These are phyloP conservation scores for Populus hybrid DNA, from an alignment of 441 rosid genomes.

Conservation along the genomic window DNA sequence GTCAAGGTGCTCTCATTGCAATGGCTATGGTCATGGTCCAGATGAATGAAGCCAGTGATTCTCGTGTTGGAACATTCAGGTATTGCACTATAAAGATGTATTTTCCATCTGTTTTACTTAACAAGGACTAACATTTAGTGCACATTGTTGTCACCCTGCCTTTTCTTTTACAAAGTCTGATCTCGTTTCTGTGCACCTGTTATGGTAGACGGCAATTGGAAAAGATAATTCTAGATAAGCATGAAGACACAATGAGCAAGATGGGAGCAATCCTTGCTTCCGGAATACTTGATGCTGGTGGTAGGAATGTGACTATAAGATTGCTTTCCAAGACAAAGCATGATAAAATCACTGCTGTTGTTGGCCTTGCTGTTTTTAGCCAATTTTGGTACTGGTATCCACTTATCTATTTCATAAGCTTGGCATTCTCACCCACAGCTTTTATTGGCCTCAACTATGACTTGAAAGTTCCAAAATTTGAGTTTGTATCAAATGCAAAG, in stretches of 20 bases:
- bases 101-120: neutral
- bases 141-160: neutral
- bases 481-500: slow-evolving; percentile 84
- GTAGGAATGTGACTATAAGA: slow-evolving; percentile 92
- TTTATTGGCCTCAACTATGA: slow-evolving; percentile 88
- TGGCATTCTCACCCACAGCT: slow-evolving; percentile 95
- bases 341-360: slow-evolving; percentile 93
- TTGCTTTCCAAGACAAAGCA: slow-evolving; percentile 95
- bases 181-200: neutral
- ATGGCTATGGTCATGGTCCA: slow-evolving; percentile 99
- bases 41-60: slow-evolving; percentile 89
- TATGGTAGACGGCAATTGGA: slow-evolving; percentile 81
- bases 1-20: slow-evolving; percentile 98
- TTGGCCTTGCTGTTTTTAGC: slow-evolving; percentile 95
- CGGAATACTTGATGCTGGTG: slow-evolving; percentile 98
- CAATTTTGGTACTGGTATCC: slow-evolving; percentile 99
- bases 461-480: slow-evolving; percentile 89
- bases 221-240: slow-evolving; percentile 92
- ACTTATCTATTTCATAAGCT: slow-evolving; percentile 83
- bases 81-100: slow-evolving; percentile 16
- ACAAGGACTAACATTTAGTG: neutral
- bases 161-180: neutral
- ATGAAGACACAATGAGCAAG: slow-evolving; percentile 98
- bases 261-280: slow-evolving; percentile 99
- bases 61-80: slow-evolving; percentile 97